Base-by-base conservation (phyloP, 179 eudicot genomes). In the Beta macrorhiza region DNA sequence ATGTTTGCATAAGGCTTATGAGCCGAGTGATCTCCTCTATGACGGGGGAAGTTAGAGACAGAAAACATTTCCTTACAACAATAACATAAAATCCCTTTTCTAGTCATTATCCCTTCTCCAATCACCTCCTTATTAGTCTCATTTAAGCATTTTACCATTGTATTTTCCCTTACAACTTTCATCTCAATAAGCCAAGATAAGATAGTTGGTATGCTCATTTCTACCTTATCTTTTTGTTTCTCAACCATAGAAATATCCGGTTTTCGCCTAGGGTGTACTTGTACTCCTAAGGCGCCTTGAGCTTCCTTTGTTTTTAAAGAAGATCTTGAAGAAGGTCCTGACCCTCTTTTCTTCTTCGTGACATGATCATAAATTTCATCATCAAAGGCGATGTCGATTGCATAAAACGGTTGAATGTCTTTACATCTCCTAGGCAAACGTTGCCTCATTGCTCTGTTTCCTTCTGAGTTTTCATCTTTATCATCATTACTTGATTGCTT, bases 151-250 rank as follows among this genome's bases (percentile, higher is more conserved):
- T 4, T 52, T 44, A 90, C 72, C 32, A 0, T 11, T 0, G 53
- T 56, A 6, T 73, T 45, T 19, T 86, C 87, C 1, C 59, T 37
- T 25, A 90, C 76, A 2, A 77, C 65, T 7, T 77, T 74, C 67
- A 79, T 75, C 51, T 89, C 85, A 20, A 90, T 79, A 0, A 91
- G 71, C 91, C 91, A 91, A 0, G 90, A 82, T 2, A 86, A 22
- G 5, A 90, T 73, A 19, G 7, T 29, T 16, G 49, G 17, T 0
- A 1, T 32, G 5, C 11, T 65, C 22, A 17, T 7, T 22, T 59
- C 61, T 29, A 65, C 37, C 2, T 47, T 2, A 6, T 67, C 57
- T 13, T 75, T 59, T n/a, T 61, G 61, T 29, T 72, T 78, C 6
- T 16, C 49, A 17, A 9, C 44, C 12, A 4, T 49, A 17, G 15